Conservation (phyloP, 139 green algal species). For the Haematococcus sp. region DNA sequence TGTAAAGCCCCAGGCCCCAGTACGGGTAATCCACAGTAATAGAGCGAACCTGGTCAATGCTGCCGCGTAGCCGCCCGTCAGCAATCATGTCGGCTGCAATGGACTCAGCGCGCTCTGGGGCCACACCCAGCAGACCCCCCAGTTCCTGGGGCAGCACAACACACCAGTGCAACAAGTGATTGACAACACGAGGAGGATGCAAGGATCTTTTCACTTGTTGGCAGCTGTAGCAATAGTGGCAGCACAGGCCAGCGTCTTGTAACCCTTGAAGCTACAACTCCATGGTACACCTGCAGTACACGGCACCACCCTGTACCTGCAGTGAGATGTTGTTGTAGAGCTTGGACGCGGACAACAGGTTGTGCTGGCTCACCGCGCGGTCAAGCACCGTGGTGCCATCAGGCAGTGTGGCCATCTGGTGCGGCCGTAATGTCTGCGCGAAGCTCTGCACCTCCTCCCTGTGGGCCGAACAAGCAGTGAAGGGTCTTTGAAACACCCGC, state of each 20-base stretch:
- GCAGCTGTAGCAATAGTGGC: too few species aligned
- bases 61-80: slow-evolving; percentile 72
- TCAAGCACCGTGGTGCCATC: slow-evolving; percentile 87
- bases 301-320: slow-evolving; percentile 18
- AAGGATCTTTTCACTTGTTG: neutral
- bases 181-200: neutral
- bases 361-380: slow-evolving; percentile 91
- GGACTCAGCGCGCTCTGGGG: slow-evolving; percentile 70
- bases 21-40: neutral
- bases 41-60: slow-evolving; percentile 82
- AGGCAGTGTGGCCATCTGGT: slow-evolving; percentile 80
- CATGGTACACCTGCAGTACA: neutral
- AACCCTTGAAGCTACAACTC: too few species aligned
- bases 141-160: slow-evolving; percentile 71
- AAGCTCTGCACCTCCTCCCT: slow-evolving; percentile 84
- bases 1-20: neutral
- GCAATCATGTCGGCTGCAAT: slow-evolving; percentile 82
- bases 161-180: slow-evolving; percentile 3
- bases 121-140: slow-evolving; percentile 80
- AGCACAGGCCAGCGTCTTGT: too few species aligned
- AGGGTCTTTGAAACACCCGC: too few species aligned
- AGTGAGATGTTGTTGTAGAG: slow-evolving; percentile 93
- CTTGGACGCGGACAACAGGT: slow-evolving; percentile 80
- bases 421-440: slow-evolving; percentile 66
- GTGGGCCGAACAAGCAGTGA: neutral